These are phyloP conservation scores for Aeschynomene evenia DNA, from an alignment of 306 rosid species.

Conservation along the genomic window DNA sequence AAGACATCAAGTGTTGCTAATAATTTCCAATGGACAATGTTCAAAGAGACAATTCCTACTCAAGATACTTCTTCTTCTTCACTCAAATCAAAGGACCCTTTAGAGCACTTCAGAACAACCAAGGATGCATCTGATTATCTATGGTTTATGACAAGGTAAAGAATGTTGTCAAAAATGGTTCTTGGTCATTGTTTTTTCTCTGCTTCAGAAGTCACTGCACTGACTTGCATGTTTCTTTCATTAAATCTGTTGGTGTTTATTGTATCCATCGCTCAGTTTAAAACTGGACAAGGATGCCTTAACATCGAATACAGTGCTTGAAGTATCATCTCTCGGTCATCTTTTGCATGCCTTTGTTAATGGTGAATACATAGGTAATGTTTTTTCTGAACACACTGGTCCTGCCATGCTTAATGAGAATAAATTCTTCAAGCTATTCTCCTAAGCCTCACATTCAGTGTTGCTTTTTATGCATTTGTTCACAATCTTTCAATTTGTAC, in stretches of 20 bases:
- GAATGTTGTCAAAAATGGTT: not conserved
- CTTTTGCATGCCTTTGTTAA: constrained; percentile 27
- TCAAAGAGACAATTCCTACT: constrained; percentile 15
- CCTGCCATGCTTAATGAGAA: not conserved
- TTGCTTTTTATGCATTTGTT: not conserved
- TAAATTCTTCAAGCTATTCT: not conserved
- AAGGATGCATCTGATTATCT: constrained; percentile 19
- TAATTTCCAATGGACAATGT: constrained; percentile 19
- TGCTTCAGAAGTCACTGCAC: not conserved
- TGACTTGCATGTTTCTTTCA: not conserved
- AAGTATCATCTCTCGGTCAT: constrained; percentile 19
- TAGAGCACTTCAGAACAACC: constrained; percentile 19
- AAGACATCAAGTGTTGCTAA: not conserved
- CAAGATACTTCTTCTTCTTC: constrained; percentile 12
- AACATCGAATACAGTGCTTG: not conserved
- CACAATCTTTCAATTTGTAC: not conserved
- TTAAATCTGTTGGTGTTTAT: not conserved
- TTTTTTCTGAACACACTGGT: not conserved
- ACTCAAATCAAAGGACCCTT: constrained; percentile 12
- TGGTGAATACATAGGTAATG: constrained; percentile 24
- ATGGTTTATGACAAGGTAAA: constrained; percentile 21
- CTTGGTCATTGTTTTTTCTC: not conserved
- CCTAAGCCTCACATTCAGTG: not conserved
- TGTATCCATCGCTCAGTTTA: constrained; percentile 4
- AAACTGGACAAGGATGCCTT: not conserved